phyloP scores from a whole-genome alignment of 1,284 basidiomycete genomes.

The Neolentinus lepideus region DNA sequence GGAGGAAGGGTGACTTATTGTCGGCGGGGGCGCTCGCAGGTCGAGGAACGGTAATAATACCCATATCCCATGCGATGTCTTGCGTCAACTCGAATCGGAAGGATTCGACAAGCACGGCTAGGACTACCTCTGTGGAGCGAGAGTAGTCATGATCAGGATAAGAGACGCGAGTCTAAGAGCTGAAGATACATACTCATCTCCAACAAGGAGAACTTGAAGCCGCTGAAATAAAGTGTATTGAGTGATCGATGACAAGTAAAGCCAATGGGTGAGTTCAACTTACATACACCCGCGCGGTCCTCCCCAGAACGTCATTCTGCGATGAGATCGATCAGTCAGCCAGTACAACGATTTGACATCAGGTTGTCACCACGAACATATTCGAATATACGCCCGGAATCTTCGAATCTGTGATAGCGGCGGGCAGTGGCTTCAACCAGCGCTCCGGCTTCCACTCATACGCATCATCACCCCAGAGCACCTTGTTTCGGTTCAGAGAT shows the following conservation, averaged over 20 bases:
- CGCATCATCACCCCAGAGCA: slow-evolving; percentile 26
- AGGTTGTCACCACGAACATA: slow-evolving; percentile 7
- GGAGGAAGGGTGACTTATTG: no score
- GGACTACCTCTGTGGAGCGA: neutral
- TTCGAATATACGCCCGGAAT: slow-evolving; percentile 31
- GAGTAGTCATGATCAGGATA: neutral
- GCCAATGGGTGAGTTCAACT: neutral
- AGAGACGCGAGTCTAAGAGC: no score
- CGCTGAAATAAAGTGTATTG: neutral
- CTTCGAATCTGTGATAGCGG: slow-evolving; percentile 19
- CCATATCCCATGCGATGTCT: neutral
- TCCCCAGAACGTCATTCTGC: slow-evolving; percentile 9
- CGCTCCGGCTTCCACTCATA: slow-evolving; percentile 33
- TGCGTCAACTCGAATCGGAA: neutral
- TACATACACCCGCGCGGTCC: slow-evolving; percentile 10
- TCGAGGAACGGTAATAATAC: neutral
- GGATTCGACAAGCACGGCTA: neutral
- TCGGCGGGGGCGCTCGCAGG: neutral
- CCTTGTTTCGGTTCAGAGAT: slow-evolving; percentile 27
- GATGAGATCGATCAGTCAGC: neutral
- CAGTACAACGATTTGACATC: neutral
- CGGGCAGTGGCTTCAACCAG: slow-evolving; percentile 29
- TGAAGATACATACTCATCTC: slow-evolving; percentile 6
- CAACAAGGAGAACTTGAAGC: slow-evolving; percentile 9
- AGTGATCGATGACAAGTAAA: no score